Base-by-base conservation (phyloP, 768 basidiomycete genomes). In the Lentinula guzmanii region DNA sequence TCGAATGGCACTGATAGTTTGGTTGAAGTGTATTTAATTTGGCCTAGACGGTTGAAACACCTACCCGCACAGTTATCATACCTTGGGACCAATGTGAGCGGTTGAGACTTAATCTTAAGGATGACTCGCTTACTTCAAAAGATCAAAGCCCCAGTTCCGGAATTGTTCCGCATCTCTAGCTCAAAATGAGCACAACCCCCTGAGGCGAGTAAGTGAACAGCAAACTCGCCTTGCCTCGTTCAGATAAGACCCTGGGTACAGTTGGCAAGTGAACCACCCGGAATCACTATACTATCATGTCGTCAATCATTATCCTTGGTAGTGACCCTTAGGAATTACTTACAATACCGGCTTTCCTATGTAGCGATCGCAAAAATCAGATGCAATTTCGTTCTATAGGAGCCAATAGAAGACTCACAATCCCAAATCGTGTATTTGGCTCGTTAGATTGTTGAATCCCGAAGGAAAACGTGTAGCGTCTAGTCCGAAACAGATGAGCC, bases 211-310 rank as follows among this genome's bases (percentile, higher is more conserved):
- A 3, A 10, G 9, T 33, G 31, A 35, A 4, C 9, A 4, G 16
- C 31, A n/a, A n/a, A 64, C 68, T 21, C 16, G 80, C 82, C 82
- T 78, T 21, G 74, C 82, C 69, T 87, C 86, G 61, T 87, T 85
- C 67, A 78, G 75, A 71, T 77, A 87, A 5, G 86, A 87, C 18
- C 86, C 86, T 21, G 86, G 86, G 67, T 86, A 88, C 10, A 79
- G 61, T 50, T 80, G 77, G 65, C 86, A 88, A 28, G 86, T 87
- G 66, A 80, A 85, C 86, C 86, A 87, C 18, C 86, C 86, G 0
- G 86, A 79, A 65, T 86, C 85, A 62, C 86, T 82, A 63, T 87
- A 87, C 86, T 86, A 55, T 37, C 16, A 8, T 37, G 15, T 28
- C 21, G 39, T 31, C 5, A 3, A n/a, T 7, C 5, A 9, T 16